Evolutionary conservation across 495 filamentous ascomycete species (phyloP), one percentile per base, ranked within the genome.

Genomic region (Penicillium diatomitis): DNA sequence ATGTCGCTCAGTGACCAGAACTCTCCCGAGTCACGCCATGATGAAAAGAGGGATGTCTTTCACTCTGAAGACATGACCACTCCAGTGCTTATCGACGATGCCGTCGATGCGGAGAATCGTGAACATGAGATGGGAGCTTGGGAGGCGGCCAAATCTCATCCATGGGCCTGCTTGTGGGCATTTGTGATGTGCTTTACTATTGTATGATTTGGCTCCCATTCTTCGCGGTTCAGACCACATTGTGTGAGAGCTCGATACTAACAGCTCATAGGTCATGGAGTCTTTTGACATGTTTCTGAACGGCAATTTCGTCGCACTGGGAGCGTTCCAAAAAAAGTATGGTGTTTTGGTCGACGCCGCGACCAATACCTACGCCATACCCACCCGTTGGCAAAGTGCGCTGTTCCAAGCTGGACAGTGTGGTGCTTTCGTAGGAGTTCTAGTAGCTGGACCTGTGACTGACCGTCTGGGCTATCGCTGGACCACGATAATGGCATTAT

Each of bases 361-460:
- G 29, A 40, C 31, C 5, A 41, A 28, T 7, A 41, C 8, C 10
- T 58, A 46, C 3, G 20, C 38, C 8, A 65, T 70, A 32, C 56
- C 56, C 2, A 64, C 67, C 0, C 50, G 53, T 35, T 70, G 67
- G 67, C 67, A 70, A 49, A 64, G 61, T 44, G 58, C 62, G 29
- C 58, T 70, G 8, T 68, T 60, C 49, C 61, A 62, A 48, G 53
- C 63, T 32, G 66, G 62, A 41, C 65, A 56, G 44, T 51, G 61
- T 52, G 83, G 84, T 37, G 83, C 85, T 58, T 77, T 86, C 39
- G 74, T 86, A 49, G 84, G 84, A 48, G 72, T 88, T 1, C 62
- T 83, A 37, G 65, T 84, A 55, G 85, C 85, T 48, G 84, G 84
- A 47, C 80, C 66, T 48, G 70, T 85, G 33, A 84, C 82, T 6